Percentiles rank a stretch among this genome's conserved stretches.
Evolutionary conservation across 352 stramenopile species (phyloP).

Genomic region (Phytophthora constricta): DNA sequence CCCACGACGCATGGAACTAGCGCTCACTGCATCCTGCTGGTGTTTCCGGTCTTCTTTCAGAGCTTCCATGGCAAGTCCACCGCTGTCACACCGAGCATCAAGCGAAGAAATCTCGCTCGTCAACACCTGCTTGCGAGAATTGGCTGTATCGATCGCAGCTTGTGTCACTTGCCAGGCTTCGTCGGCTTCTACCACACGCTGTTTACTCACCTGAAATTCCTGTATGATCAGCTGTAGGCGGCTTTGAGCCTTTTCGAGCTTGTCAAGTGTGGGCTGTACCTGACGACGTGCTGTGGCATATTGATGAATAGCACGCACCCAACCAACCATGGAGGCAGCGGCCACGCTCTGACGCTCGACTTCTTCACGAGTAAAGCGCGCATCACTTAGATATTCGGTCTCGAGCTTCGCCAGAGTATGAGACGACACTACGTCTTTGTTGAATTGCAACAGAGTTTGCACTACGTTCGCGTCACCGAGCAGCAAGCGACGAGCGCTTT

Average conservation of each 20-base stretch:
- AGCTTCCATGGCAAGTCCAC: constrained; percentile 40
- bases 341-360: constrained; percentile 82
- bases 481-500: constrained; percentile 69
- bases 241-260: constrained; percentile 62
- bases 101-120: constrained; percentile 42
- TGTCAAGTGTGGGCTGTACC: constrained; percentile 73
- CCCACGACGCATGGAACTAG: constrained; percentile 23
- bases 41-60: constrained; percentile 44
- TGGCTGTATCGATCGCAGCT: constrained; percentile 29
- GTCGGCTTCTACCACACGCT: constrained; percentile 61
- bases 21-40: constrained; percentile 19
- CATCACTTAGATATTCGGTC: constrained; percentile 55
- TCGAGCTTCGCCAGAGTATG: constrained; percentile 50
- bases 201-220: constrained; percentile 73
- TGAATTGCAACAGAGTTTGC: constrained; percentile 68
- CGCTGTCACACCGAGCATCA: constrained; percentile 36
- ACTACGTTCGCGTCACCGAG: constrained; percentile 72
- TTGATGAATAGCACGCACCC: constrained; percentile 73
- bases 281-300: constrained; percentile 56
- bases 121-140: constrained; percentile 37
- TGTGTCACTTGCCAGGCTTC: constrained; percentile 37
- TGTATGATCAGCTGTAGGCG: constrained; percentile 62
- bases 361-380: constrained; percentile 65
- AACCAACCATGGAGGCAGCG: constrained; percentile 79
- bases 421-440: constrained; percentile 71